Evolutionary conservation across 2,329 filamentous ascomycete genomes (phyloP), one percentile per base, ranked within the genome.

Genomic region (Clonostachys solani): DNA sequence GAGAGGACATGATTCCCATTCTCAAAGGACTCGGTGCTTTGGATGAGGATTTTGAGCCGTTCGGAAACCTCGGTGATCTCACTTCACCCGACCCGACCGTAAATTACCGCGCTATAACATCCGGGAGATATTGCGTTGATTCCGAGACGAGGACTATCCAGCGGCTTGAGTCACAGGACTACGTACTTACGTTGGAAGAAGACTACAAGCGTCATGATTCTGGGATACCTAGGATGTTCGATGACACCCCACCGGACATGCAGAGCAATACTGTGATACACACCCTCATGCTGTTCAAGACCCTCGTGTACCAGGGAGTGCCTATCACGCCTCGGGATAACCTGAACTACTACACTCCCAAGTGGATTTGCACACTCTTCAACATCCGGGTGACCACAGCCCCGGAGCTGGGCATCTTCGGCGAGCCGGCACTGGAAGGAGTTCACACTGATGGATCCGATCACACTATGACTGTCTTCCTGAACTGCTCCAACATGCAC

Each of bases 391-490:
- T 58, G 9, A 46, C 52, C 16, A 62, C 60, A 5, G 52, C 48
- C 10, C 49, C 49, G 15, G 47, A 51, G 4, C 29, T 43, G 4
- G 47, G 51, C 41, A 49, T 60, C 6, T 45, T 55, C 18, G 60
- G 60, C n/a, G 56, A 61, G 40, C 60, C 60, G 4, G 58, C 60
- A 6, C 52, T 62, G 5, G 60, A 62, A 47, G 60, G 60, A 16
- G 58, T 62, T n/a, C 60, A 62, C 50, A 53, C 52, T 5, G 60
- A 62, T 42, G 60, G 60, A 12, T 54, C 55, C 15, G 60, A 62
- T 48, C 55, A 59, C 45, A 61, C 59, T 45, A 62, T 62, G 60
- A 61, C 60, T 4, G 54, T 53, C 29, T 59, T 54, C 38, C 54
- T 62, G 10, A 56, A 56, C 9, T 53, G 50, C 47, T 40, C 49